These are phyloP conservation scores for Zasmidium angulare DNA, from an alignment of 2,329 filamentous ascomycete species.

Conservation along the genomic window DNA sequence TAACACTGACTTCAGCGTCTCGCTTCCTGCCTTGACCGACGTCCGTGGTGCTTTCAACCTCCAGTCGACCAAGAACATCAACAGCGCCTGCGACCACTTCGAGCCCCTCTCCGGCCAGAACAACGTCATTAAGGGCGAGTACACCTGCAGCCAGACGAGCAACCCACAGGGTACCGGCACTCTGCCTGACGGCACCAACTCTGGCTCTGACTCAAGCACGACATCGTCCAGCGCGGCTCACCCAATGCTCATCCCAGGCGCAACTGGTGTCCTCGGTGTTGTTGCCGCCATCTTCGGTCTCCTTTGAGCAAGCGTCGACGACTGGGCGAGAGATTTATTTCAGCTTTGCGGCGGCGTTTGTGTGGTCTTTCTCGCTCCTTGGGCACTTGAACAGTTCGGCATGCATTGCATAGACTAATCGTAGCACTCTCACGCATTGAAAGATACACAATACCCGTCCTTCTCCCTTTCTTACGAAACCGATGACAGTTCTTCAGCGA, in stretches of 20 bases:
- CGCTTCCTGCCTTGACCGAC: slow-evolving; percentile 57
- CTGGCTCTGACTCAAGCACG: slow-evolving; percentile 27
- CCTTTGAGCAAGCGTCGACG: slow-evolving; percentile 37
- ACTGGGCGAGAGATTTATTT: slow-evolving; percentile 19
- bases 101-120: slow-evolving; percentile 39
- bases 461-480: slow-evolving; percentile 20
- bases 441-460: slow-evolving; percentile 15
- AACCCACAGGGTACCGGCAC: slow-evolving; percentile 37
- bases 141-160: slow-evolving; percentile 40
- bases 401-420: slow-evolving; percentile 38
- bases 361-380: slow-evolving; percentile 18
- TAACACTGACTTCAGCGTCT: slow-evolving; percentile 58
- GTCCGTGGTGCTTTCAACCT: slow-evolving; percentile 54
- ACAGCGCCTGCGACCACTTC: slow-evolving; percentile 42
- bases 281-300: slow-evolving; percentile 49
- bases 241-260: slow-evolving; percentile 42
- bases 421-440: slow-evolving; percentile 25
- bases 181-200: slow-evolving; percentile 24
- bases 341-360: slow-evolving; percentile 22
- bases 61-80: slow-evolving; percentile 46
- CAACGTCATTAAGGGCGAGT: slow-evolving; percentile 46
- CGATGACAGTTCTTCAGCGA: slow-evolving; percentile 18
- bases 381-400: slow-evolving; percentile 25
- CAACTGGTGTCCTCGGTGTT: slow-evolving; percentile 47
- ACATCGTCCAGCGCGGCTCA: slow-evolving; percentile 39